phyloP scores from a whole-genome alignment of 2,329 filamentous ascomycete genomes.

The Fusarium incarnatum region DNA sequence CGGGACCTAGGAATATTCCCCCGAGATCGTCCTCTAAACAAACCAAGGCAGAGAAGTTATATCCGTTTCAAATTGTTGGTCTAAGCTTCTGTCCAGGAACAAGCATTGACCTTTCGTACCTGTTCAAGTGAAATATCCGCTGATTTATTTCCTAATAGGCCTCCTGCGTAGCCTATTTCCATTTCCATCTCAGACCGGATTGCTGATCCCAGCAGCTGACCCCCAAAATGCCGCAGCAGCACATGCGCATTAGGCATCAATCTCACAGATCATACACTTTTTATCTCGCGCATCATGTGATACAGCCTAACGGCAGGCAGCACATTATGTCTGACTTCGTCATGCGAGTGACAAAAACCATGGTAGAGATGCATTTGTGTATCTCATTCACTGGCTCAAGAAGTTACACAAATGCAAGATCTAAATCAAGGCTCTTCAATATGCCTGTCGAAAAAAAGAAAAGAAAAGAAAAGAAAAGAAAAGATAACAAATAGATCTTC shows the following conservation, averaged over 20 bases:
- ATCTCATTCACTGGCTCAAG: background rate
- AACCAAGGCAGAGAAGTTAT: background rate
- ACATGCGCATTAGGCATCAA: constrained; percentile 29
- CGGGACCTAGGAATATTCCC: background rate
- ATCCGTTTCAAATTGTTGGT: background rate
- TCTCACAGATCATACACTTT: constrained; percentile 1
- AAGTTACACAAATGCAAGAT: background rate
- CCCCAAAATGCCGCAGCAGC: background rate
- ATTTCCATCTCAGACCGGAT: background rate
- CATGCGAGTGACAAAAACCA: constrained; percentile 18
- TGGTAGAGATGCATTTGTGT: background rate
- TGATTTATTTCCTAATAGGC: background rate
- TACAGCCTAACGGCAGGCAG: constrained; percentile 14
- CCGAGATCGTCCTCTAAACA: background rate
- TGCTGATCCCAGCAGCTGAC: constrained; percentile 20
- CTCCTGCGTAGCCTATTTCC: background rate
- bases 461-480: background rate
- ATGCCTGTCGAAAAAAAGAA: background rate
- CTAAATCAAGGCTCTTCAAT: constrained; percentile 14
- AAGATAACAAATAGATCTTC: background rate
- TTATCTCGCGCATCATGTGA: constrained; percentile 30
- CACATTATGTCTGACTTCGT: background rate
- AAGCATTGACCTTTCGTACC: background rate
- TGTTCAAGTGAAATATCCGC: background rate
- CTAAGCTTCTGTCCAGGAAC: background rate